Base-by-base conservation (phyloP, 2,329 filamentous ascomycete species). In the Penicillium italicum region DNA sequence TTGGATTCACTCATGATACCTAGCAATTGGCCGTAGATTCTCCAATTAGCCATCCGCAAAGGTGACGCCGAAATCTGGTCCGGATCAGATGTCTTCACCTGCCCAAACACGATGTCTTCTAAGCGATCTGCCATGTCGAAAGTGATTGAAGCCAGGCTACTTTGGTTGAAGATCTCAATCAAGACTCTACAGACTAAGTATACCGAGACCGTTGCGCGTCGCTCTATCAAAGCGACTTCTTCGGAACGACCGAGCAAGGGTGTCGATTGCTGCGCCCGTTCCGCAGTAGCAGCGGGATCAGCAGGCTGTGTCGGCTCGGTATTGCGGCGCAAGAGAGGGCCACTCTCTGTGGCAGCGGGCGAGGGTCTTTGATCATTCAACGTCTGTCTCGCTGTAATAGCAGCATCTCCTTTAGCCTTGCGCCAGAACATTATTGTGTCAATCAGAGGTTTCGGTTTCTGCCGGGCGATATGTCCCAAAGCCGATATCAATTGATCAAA, bases 391-490 rank as follows among this genome's bases (percentile, higher is more conserved):
- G 88, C 87, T 60, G 87, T 84, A 64, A 85, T 87, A 28, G 92
- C 91, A 22, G 88, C 86, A 73, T 97, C 93, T 62, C 91, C 96
- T 77, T 97, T 97, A 62, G 85, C 90, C 74, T 97, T 97, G 53
- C 94, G 86, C 94, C 94, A 99, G 31, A 96, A 83, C 90, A 99
- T 99, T 72, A 99, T 91, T 20, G 90, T 92, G 73, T 99, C 94
- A 67, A 99, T 97, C 49, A 99, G 77, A 5, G 91, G 90, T 71
- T 96, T 97, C 5, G 95, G 95, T 69, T 95, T 96, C 63, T 92
- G 89, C 56, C 91, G 89, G 50, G 93, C 91, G 68, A 99, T 96
- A 71, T 97, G 93, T 4, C 94, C 94, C 37, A 99, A 81, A 16
- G 95, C 94, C 28, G 87, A 86, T 61, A 99, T 95, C 66, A 96